These are phyloP conservation scores for Lasiosphaeriaceae sp. DNA, from an alignment of 495 filamentous ascomycete species.

Conservation along the genomic window DNA sequence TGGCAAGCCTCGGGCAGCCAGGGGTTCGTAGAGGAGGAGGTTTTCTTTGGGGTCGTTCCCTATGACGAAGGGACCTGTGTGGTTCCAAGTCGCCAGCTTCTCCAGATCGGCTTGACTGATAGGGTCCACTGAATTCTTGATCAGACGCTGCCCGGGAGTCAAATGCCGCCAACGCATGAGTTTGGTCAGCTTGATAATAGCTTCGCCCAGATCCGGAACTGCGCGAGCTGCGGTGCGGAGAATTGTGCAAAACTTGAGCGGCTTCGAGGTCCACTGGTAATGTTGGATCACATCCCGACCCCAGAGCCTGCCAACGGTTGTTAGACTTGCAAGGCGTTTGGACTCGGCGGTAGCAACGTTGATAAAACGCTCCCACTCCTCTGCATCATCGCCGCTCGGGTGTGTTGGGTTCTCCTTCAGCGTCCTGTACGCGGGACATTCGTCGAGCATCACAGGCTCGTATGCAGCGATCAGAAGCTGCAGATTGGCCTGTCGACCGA, in stretches of 20 bases:
- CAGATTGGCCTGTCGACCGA: neutral
- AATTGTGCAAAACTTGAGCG: neutral
- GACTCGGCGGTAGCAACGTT: neutral
- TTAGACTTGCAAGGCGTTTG: neutral
- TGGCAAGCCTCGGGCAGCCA: no score
- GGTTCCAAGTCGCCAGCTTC: no score
- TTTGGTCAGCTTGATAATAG: no score
- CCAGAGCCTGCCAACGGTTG: neutral
- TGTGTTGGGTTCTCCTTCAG: neutral
- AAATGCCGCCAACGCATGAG: neutral
- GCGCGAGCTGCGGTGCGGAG: neutral
- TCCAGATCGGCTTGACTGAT: no score
- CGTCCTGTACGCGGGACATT: neutral
- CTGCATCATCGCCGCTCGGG: neutral
- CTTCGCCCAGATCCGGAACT: neutral
- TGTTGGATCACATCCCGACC: neutral
- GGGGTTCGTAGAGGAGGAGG: no score
- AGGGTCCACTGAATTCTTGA: no score
- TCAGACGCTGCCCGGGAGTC: neutral
- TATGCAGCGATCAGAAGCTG: neutral
- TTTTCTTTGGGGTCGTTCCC: no score
- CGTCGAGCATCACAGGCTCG: neutral
- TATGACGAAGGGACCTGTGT: no score
- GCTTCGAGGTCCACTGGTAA: no score
- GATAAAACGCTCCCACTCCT: neutral